Conservation (phyloP, 2,329 filamentous ascomycete genomes). For the Trichoderma sp. region DNA sequence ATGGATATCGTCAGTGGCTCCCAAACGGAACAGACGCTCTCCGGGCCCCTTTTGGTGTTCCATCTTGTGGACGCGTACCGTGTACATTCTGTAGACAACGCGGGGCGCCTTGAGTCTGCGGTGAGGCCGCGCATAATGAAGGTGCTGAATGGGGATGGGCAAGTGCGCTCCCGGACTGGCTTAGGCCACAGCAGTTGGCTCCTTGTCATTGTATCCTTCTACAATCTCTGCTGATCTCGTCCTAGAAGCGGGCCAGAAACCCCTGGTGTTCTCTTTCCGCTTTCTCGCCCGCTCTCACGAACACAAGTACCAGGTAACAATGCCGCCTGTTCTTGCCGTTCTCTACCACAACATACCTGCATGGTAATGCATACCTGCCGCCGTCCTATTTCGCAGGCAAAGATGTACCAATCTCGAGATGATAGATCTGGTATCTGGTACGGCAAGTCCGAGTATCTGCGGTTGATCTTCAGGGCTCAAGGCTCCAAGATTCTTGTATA, state of each 20-base stretch:
- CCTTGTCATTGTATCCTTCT: slow-evolving; percentile 24
- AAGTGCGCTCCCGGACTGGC: slow-evolving; percentile 22
- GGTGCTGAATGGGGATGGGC: slow-evolving; percentile 26
- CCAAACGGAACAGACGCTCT: too few relatives aligned
- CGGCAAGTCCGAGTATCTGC: neutral
- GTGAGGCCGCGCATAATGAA: slow-evolving; percentile 26
- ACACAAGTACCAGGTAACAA: neutral
- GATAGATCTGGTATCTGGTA: neutral
- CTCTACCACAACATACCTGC: neutral
- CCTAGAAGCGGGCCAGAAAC: slow-evolving; percentile 21
- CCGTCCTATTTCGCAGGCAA: neutral
- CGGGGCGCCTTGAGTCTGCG: slow-evolving; percentile 21
- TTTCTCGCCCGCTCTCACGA: slow-evolving; percentile 15
- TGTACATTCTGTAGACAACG: slow-evolving; percentile 7
- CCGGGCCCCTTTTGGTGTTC: too few relatives aligned
- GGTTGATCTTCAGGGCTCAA: too few relatives aligned
- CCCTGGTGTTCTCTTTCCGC: slow-evolving; percentile 23
- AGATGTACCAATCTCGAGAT: too few relatives aligned
- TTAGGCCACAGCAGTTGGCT: slow-evolving; percentile 23
- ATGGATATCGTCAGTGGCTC: neutral
- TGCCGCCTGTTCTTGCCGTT: too few relatives aligned
- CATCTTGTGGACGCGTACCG: neutral
- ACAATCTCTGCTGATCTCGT: slow-evolving; percentile 29
- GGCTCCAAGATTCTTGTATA: too few relatives aligned
- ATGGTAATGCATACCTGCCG: neutral